Evolutionary conservation across 2,329 filamentous ascomycete genomes (phyloP).

Genomic region (Coccinonectria pachysandricola): DNA sequence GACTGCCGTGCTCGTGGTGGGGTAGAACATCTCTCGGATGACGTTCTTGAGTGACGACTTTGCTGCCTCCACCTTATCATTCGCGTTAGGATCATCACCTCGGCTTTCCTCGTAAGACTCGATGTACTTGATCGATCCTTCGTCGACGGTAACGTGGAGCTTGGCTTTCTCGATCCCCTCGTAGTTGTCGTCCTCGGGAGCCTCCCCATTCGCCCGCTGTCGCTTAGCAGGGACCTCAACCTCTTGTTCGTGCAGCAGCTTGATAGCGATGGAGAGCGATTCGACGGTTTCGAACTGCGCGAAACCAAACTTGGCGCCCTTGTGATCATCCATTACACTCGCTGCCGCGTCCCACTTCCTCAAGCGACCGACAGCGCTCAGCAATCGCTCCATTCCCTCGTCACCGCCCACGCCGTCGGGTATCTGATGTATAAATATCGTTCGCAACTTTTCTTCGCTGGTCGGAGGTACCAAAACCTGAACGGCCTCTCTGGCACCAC

Average conservation of each 20-base stretch:
- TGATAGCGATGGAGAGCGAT: constrained; percentile 73
- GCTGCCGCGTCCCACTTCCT: constrained; percentile 76
- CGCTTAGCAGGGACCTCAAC: constrained; percentile 75
- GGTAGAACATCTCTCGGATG: constrained; percentile 63
- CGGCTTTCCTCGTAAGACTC: constrained; percentile 64
- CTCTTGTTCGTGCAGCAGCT: constrained; percentile 71
- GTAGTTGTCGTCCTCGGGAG: constrained; percentile 34
- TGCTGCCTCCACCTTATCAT: constrained; percentile 61
- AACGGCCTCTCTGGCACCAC: constrained; percentile 56
- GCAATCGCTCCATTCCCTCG: constrained; percentile 65
- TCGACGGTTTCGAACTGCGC: constrained; percentile 90
- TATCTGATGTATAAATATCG: constrained; percentile 81
- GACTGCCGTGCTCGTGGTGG: constrained; percentile 33
- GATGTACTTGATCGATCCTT: constrained; percentile 74
- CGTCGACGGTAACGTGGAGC: constrained; percentile 68
- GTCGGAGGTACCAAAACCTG: constrained; percentile 72
- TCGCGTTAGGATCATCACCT: constrained; percentile 51
- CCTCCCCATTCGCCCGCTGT: constrained; percentile 44
- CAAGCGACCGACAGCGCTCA: constrained; percentile 67
- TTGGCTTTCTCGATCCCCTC: constrained; percentile 57
- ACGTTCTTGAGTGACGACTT: constrained; percentile 57
- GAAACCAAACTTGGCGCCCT: constrained; percentile 83
- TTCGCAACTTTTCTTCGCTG: constrained; percentile 81
- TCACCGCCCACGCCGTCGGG: constrained; percentile 70
- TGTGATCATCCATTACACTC: constrained; percentile 52